Evolutionary conservation across 179 eudicot genomes (phyloP), one percentile per base, ranked within the genome.

Genomic region (Beta macrorhiza): DNA sequence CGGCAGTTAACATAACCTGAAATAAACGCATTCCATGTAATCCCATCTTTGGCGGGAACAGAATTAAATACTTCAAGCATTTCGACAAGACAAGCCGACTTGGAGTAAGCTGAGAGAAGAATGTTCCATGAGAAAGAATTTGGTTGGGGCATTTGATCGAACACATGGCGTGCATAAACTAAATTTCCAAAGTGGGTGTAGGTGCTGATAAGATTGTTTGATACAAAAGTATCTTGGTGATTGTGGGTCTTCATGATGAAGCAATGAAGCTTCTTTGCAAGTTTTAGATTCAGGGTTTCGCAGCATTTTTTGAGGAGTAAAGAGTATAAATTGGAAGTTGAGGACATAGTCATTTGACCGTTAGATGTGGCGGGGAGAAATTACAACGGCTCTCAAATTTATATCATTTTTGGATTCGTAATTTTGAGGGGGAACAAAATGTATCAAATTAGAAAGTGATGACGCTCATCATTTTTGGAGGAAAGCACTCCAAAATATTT

Each of bases 41-140:
- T 91, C 78, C 97, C 97, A 81, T 96, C 99, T 80, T 83, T 86
- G 3, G 45, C 71, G 5, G 97, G 98, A 81, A 95, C 83, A 37
- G 76, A 79, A 73, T 47, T 9, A 78, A 94, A 96, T 4, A 92
- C 25, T 20, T 91, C 88, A 64, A 86, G 76, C 98, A 96, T 94
- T 5, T 87, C 89, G 45, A 37, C 5, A 53, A 88, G 42, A 29
- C 76, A 79, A 17, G 92, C 93, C 0, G 89, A 71, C 67, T 89
- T 91, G 7, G 93, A 89, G 44, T 87, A 91, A 53, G 84, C 87
- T 0, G 92, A 88, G 5, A 91, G 87, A 20, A 94, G 82, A 57
- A 89, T 91, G 89, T 92, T 94, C 98, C 98, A 94, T 1, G 97
- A 90, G 83, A 89, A 93, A 16, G 80, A 82, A 81, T 91, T 91